Evolutionary conservation across 75 land plant species (phyloP), one percentile per base, ranked within the genome.

Genomic region (Picea glauca): DNA sequence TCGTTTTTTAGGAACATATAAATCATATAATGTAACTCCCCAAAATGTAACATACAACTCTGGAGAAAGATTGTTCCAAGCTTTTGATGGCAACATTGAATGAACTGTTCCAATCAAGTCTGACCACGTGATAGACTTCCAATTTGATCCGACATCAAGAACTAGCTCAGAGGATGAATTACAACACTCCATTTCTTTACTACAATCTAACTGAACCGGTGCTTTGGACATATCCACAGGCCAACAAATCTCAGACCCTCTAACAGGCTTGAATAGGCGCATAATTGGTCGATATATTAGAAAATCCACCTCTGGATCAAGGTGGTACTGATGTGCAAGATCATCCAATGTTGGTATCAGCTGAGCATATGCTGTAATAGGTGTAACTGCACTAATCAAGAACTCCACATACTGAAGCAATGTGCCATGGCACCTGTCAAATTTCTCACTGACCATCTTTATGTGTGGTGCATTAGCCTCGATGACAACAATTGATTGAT

Each of bases 381-480:
- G 95, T 4, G 90, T 79, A 3, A 94, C 81, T 60, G 99, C 98
- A 87, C 88, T 94, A 38, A 78, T 81, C 72, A 97, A 88, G 78
- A 97, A 97, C 62, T 97, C 99, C 74, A 97, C 98, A 87, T 94
- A 97, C 78, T 97, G 99, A 76, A 94, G 92, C 72, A 97, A 87
- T 33, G 90, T 86, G 11, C 98, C 99, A 86, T 97, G 99, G 82
- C 98, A 93, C 78, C 99, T 81, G 81, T 97, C 99, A 85, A 89
- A 97, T 83, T 93, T 91, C 81, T 97, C 99, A 83, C 99, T 91
- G 38, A 97, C 95, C 96, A 97, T 91, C 81, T 97, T 97, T 58
- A 97, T 97, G 66, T 97, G 79, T 61, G 98, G 91, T 12, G 90
- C 98, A 87, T 93, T 83, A 38, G 95, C 93, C 82, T 90, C 87